Evolutionary conservation across 1,139 yeast genomes (phyloP), one percentile per base, ranked within the genome.

Genomic region (Sugiyamaella pinicola): DNA sequence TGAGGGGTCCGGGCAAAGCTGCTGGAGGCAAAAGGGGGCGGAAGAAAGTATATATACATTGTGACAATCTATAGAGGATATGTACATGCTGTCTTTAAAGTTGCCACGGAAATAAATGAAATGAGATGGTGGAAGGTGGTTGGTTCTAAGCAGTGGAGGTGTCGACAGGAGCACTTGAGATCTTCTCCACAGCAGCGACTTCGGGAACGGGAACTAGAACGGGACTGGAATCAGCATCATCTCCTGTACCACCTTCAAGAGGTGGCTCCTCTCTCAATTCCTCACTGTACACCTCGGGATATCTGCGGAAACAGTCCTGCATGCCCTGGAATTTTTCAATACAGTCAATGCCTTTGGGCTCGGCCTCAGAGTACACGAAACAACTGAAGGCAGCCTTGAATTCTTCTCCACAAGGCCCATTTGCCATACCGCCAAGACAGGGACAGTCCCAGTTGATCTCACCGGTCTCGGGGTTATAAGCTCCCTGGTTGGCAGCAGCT

Each of bases 381-480:
- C 99, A 95, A 8, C 96, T 80, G 69, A 95, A 95, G 0, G 99
- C 98, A 54, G 82, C 93, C 76, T 93, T 91, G 78, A 91, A 93
- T 73, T 93, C 97, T 69, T 88, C 96, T 54, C 99, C 99, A 73
- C 99, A 91, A 55, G 99, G 97, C 0, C 99, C 99, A 60, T 90
- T 79, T 41, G 99, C 98, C 98, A 93, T 93, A 49, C 99, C 99
- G 39, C 99, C 99, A 56, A 95, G 78, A 74, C 99, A 95, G n/a
- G 99, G 97, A 71, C 99, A 95, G 68, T 95, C 99, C 99, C 99
- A 95, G 82, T 95, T 93, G 73, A 95, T 95, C 71, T 93, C 99
- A 37, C 99, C 99, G 5, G 99, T 93, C 65, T 88, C 96, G 46
- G 98, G 98, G 73, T 93, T 83, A 74, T 84, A 93, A 2, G 99